Conservation (phyloP, 1,139 yeast genomes). For the Hyphopichia khmerensis region DNA sequence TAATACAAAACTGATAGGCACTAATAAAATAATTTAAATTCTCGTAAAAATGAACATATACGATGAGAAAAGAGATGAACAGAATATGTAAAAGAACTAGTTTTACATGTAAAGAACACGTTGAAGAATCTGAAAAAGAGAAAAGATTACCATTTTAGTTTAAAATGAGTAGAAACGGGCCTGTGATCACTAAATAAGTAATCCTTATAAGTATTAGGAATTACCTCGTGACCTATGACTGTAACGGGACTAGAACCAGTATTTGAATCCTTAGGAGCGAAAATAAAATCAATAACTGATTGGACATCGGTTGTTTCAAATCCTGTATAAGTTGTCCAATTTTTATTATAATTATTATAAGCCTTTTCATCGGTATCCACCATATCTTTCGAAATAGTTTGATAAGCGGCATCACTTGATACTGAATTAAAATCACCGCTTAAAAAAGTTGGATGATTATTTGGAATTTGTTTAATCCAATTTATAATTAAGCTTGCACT, state of each 20-base stretch:
- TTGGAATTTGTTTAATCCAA: slow-evolving; percentile 25
- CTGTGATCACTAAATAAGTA: slow-evolving; percentile 45
- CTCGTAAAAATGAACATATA: no score
- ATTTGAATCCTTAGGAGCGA: slow-evolving; percentile 22
- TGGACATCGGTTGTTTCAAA: slow-evolving; percentile 26
- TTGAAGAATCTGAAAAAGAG: not conserved
- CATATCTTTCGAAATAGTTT: slow-evolving; percentile 24
- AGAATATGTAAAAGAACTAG: no score
- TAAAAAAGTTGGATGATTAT: slow-evolving; percentile 31
- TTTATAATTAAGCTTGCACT: slow-evolving; percentile 31
- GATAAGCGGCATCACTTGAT: slow-evolving; percentile 28
- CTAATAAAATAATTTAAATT: no score
- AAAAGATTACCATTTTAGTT: slow-evolving; percentile 7
- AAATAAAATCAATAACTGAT: slow-evolving; percentile 27
- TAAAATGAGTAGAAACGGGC: slow-evolving; percentile 34
- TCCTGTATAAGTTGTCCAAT: slow-evolving; percentile 39
- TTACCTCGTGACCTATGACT: slow-evolving; percentile 34
- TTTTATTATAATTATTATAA: slow-evolving; percentile 18
- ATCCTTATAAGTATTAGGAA: slow-evolving; percentile 24
- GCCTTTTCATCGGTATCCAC: slow-evolving; percentile 22
- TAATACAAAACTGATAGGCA: no score
- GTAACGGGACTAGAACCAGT: slow-evolving; percentile 5
- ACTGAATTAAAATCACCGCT: slow-evolving; percentile 43
- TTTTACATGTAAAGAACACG: not conserved
- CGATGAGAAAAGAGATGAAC: no score